Base-by-base conservation (phyloP, 2,329 filamentous ascomycete species). In the Exophiala dermatitidis region DNA sequence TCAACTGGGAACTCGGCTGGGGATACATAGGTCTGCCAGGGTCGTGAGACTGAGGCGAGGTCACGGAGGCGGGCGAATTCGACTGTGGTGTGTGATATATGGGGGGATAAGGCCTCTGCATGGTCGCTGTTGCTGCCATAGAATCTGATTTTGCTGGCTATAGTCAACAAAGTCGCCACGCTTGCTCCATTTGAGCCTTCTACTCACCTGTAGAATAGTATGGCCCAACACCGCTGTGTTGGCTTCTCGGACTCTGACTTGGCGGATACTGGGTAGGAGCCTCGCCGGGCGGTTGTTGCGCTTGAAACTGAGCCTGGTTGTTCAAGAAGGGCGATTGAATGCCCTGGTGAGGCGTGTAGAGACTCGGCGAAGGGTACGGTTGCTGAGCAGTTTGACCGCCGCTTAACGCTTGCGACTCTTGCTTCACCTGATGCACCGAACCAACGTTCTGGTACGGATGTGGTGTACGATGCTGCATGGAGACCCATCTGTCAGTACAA, bases 21-120 rank as follows among this genome's bases (percentile, higher is more conserved):
- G 82, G 85, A 71, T 96, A 97, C 67, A 97, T 81, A 64, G 83
- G 85, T 63, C 90, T 80, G 53, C 75, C 77, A 73, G 95, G 88
- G 67, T 97, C 91, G 71, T 95, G 90, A 52, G 83, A 80, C 53
- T 90, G 88, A 26, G 89, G 85, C 33, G 91, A 96, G 59, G 90
- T 87, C 64, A 96, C 90, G 47, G 90, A 95, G 37, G 89, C 88
- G 46, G 91, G 91, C 51, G 91, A 95, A 71, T 91, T 95, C 52
- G 90, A 95, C 74, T 96, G 90, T 51, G 90, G 90, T 12, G 90
- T 94, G 71, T 96, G 88, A 69, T 96, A 96, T 68, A 95, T 95
- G 63, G 90, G 90, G 69, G 94, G 95, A 44, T 76, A 69, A 59
- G 79, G 71, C 63, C 82, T 77, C 68, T 81, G 82, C 78, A 85